Percentiles rank a stretch among this genome's conserved stretches.
Conservation (phyloP, 495 filamentous ascomycete species). For the Aspergillus sclerotiicarbonarius region DNA sequence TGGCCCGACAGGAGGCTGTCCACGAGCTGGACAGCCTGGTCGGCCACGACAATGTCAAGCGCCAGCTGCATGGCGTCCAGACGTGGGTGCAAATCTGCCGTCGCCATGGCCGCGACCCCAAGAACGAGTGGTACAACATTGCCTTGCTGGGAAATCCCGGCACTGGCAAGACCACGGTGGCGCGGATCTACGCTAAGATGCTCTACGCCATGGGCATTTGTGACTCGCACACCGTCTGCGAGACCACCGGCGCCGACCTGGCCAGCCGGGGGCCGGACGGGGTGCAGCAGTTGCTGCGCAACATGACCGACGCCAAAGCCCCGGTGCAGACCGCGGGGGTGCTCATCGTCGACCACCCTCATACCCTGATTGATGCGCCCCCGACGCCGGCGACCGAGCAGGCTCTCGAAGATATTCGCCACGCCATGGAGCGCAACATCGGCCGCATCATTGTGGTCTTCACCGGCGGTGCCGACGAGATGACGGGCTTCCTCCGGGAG, state of each 20-base stretch:
- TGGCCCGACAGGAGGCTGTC: slow-evolving; percentile 7
- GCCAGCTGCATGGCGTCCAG: slow-evolving; percentile 19
- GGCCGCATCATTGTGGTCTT: slow-evolving; percentile 66
- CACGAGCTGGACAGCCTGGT: slow-evolving; percentile 16
- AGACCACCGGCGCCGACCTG: slow-evolving; percentile 40
- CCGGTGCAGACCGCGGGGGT: slow-evolving; percentile 36
- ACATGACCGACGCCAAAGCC: slow-evolving; percentile 29
- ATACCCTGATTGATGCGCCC: slow-evolving; percentile 32
- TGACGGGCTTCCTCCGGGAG: slow-evolving; percentile 66
- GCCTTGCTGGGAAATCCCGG: slow-evolving; percentile 19
- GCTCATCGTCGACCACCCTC: slow-evolving; percentile 64
- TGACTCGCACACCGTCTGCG: slow-evolving; percentile 7
- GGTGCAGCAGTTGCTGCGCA: slow-evolving; percentile 52
- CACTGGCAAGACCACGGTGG: slow-evolving; percentile 21
- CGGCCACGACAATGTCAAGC: slow-evolving; percentile 20
- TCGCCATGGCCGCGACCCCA: slow-evolving; percentile 22
- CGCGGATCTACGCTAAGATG: slow-evolving; percentile 21
- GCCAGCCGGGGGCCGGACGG: slow-evolving; percentile 60
- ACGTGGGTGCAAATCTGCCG: slow-evolving; percentile 24
- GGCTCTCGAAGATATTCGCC: slow-evolving; percentile 10
- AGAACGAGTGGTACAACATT: slow-evolving; percentile 22
- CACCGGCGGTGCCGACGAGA: slow-evolving; percentile 63
- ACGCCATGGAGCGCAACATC: slow-evolving; percentile 28
- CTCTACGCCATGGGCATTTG: slow-evolving; percentile 18
- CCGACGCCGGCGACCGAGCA: slow-evolving; percentile 15